phyloP scores from a whole-genome alignment of 2,329 filamentous ascomycete genomes.

The Ceratocystis lukuohia region DNA sequence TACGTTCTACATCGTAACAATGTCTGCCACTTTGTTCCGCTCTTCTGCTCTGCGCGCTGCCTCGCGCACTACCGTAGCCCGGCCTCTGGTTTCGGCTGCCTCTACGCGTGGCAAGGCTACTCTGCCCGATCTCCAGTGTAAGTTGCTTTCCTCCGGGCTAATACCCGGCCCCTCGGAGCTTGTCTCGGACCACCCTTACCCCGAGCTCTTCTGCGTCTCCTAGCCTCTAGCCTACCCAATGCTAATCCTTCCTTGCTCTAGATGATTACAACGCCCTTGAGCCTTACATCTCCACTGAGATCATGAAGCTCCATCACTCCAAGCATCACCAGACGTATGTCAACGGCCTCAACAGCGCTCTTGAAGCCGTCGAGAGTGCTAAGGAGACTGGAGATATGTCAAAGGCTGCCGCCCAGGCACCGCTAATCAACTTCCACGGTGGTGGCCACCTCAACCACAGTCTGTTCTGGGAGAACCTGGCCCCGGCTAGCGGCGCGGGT shows the following conservation, averaged over 20 bases:
- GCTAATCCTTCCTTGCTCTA: slow-evolving; percentile 27
- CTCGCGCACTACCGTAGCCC: slow-evolving; percentile 50
- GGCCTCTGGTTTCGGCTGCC: slow-evolving; percentile 56
- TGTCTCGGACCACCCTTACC: not conserved
- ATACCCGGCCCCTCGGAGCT: not conserved
- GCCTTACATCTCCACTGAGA: slow-evolving; percentile 67
- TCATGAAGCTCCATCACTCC: slow-evolving; percentile 92
- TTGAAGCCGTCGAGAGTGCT: slow-evolving; percentile 55
- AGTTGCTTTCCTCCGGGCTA: slow-evolving; percentile 21
- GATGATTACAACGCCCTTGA: slow-evolving; percentile 97
- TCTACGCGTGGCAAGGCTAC: slow-evolving; percentile 83
- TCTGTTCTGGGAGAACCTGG: slow-evolving; percentile 74
- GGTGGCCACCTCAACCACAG: slow-evolving; percentile 80
- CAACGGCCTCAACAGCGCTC: slow-evolving; percentile 69
- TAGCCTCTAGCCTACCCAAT: too few species aligned
- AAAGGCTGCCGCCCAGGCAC: slow-evolving; percentile 38
- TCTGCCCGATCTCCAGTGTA: slow-evolving; percentile 68
- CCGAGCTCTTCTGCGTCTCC: not conserved
- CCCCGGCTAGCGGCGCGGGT: slow-evolving; percentile 48
- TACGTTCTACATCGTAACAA: slow-evolving; percentile 29
- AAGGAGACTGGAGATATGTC: slow-evolving; percentile 46
- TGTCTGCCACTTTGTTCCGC: slow-evolving; percentile 67
- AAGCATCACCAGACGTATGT: slow-evolving; percentile 94
- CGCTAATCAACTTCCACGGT: slow-evolving; percentile 62
- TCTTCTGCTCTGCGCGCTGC: slow-evolving; percentile 55